phyloP scores from a whole-genome alignment of 2,329 filamentous ascomycete genomes.

The Ascochyta rabiei region DNA sequence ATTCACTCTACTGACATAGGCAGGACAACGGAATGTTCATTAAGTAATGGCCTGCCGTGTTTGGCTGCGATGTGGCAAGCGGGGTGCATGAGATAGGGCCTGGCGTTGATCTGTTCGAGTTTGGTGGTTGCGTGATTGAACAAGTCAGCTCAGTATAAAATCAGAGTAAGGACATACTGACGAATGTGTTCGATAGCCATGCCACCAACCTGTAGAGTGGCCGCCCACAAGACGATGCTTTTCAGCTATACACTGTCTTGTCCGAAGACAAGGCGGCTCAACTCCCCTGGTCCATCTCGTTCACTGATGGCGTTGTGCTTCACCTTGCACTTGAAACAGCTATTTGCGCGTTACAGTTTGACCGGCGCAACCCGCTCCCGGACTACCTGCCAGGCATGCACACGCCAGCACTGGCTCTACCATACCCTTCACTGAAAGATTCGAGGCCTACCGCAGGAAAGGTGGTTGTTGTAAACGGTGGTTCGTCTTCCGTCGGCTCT shows the following conservation, averaged over 20 bases:
- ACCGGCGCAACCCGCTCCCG: conserved; percentile 32
- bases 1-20: conserved; percentile 32
- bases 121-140: conserved; percentile 53
- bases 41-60: conserved; percentile 35
- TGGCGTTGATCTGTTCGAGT: conserved; percentile 48
- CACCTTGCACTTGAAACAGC: conserved; percentile 52
- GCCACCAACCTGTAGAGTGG: conserved; percentile 28
- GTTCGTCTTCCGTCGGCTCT: conserved; percentile 49
- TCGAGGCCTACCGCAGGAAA: conserved; percentile 33
- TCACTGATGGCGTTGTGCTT: conserved; percentile 48
- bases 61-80: conserved; percentile 52
- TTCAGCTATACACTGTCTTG: conserved; percentile 40
- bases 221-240: conserved; percentile 31
- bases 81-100: conserved; percentile 52
- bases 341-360: conserved; percentile 43
- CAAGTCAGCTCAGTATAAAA: conserved; percentile 10
- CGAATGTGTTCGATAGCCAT: conserved; percentile 17
- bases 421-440: conserved; percentile 44
- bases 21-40: conserved; percentile 40
- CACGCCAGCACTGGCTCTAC: conserved; percentile 45
- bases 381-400: conserved; percentile 27
- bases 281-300: conserved; percentile 50
- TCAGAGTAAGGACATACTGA: neutral
- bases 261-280: conserved; percentile 47
- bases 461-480: conserved; percentile 57